Evolutionary conservation across 371 early-diverging fungal genomes (phyloP), one percentile per base, ranked within the genome.

Genomic region (Rhizopus arrhizus): DNA sequence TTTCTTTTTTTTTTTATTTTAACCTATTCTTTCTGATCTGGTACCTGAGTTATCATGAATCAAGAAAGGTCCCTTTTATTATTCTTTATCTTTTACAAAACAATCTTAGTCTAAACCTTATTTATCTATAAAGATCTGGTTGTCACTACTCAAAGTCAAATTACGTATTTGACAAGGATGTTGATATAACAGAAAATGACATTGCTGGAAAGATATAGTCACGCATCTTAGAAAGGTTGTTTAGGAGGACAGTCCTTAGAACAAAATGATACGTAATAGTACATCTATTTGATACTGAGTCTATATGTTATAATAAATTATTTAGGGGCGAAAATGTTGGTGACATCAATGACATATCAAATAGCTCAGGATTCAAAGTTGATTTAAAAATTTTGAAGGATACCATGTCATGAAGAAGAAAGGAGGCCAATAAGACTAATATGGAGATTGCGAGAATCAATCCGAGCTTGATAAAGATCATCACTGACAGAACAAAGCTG

Each of bases 151-250:
- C 2, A 22, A 22, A 22, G 22, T 2, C 22, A 22, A 22, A 22
- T 22, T 22, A 22, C 33, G 3, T 58, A 28, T 58, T 58, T 31
- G n/a, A 15, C 16, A 58, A 51, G 50, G 42, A 40, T 16, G 38
- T 41, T 41, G 59, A 51, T 41, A 58, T 40, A 3, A 51, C 51
- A 12, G 50, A 58, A 51, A 16, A 29, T 7, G 59, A 58, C 15
- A 4, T 50, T 1, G 12, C 2, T 11, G 13, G 32, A 1, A 47
- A 56, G 46, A 43, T 56, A 9, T 56, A 47, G 46, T 8, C 16
- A 15, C 13, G 36, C 5, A 45, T 56, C 3, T 28, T 56, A 4
- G 57, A 56, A 13, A 56, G 33, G 15, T 13, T 56, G 7, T 56
- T 56, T 22, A 45, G 51, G 8, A 15, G 41, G 31, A 51, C 59